phyloP scores from a whole-genome alignment of 2,329 filamentous ascomycete genomes.

The Arachnopeziza araneosa region DNA sequence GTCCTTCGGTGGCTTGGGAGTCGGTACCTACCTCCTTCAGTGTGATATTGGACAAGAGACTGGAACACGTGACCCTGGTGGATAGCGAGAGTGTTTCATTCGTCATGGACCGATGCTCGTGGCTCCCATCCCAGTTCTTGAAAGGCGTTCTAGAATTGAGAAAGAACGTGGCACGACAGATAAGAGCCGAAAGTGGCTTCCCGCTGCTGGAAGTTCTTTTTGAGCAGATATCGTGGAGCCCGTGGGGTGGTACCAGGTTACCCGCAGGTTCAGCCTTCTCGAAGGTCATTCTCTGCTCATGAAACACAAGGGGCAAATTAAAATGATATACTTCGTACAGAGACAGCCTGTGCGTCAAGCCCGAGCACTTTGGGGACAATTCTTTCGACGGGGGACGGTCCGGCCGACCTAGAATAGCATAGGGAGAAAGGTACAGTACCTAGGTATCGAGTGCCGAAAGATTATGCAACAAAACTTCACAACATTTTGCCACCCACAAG shows the following conservation, averaged over 20 bases:
- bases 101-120: not conserved
- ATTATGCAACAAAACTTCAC: not conserved
- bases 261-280: not conserved
- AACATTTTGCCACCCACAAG: not conserved
- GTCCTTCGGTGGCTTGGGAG: not conserved
- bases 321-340: not conserved
- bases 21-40: not conserved
- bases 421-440: not conserved
- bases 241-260: not conserved
- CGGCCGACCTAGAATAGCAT: not conserved
- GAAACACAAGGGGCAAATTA: not conserved
- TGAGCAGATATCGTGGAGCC: not conserved
- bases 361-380: not conserved
- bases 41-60: not conserved
- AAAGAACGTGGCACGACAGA: not conserved
- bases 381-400: not conserved
- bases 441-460: not conserved
- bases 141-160: not conserved
- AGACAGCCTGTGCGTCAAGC: not conserved
- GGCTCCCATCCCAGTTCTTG: not conserved
- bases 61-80: not conserved
- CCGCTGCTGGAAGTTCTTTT: not conserved
- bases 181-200: not conserved
- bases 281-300: not conserved
- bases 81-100: not conserved